Evolutionary conservation across 768 basidiomycete species (phyloP), one percentile per base, ranked within the genome.

Genomic region (Guyanaporus albipodus): DNA sequence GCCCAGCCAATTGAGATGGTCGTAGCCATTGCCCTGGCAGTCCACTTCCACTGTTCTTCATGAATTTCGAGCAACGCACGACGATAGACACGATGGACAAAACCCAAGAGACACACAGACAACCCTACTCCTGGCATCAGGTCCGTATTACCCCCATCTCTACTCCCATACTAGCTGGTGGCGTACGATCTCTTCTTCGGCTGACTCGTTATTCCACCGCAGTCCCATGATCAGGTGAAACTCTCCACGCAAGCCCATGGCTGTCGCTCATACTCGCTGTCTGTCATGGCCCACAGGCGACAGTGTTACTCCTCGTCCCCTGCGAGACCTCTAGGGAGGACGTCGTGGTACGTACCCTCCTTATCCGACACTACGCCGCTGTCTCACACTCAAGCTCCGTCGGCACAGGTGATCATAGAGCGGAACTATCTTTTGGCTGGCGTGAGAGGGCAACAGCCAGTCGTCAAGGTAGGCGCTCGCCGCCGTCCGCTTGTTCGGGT

Each of bases 151-250:
- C 37, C 6, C 22, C 27, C 21, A 43, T 21, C 17, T 15, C 22
- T n/a, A n/a, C 31, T 23, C 37, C 36, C 35, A 1, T 54, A 50
- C 28, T 8, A 14, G 40, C 32, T 39, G 61, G 50, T 50, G 55
- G 59, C 58, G 49, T 37, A 46, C n/a, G n/a, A n/a, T 38, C 33
- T 31, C 24, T 48, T 47, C 19, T 36, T 9, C 18, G 45, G 50
- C 57, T 63, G 51, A 58, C 50, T 8, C 26, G 14, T 40, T n/a
- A n/a, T n/a, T n/a, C n/a, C n/a, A 38, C 48, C 38, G 27, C 54
- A 91, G 88, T 89, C 88, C 52, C 88, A 91, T 76, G 88, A 91
- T 75, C 88, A 91, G 80, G 88, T 67, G 50, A 63, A 58, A 49
- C 56, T 27, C 52, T 53, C 39, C 39, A 35, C 39, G 36, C 50